A percentile compares a stretch with the other conserved stretches of the same genome.
phyloP scores from a whole-genome alignment of 768 basidiomycete genomes.

The Mycena crocata region DNA sequence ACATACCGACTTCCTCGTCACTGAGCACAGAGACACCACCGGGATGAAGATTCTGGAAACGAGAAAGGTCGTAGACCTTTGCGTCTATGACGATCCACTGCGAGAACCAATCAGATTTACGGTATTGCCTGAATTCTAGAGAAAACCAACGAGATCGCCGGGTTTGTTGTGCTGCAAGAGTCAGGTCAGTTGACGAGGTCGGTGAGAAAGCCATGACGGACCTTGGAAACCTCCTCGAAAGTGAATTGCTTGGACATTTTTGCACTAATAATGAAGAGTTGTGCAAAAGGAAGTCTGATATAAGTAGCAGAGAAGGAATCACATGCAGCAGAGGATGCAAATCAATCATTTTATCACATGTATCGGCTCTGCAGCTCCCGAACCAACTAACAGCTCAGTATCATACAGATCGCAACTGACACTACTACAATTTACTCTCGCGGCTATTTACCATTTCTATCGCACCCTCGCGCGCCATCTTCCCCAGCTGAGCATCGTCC shows the following conservation, averaged over 20 bases:
- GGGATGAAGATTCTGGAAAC: constrained; percentile 85
- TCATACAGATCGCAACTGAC: neutral
- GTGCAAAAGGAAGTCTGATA: neutral
- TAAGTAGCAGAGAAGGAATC: too few relatives aligned
- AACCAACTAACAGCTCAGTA: neutral
- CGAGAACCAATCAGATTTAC: neutral
- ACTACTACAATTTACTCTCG: constrained; percentile 23
- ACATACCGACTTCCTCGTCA: constrained; percentile 79
- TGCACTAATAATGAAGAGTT: constrained; percentile 1
- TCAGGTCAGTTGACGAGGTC: constrained; percentile 9
- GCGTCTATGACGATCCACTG: constrained; percentile 89
- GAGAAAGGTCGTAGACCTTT: constrained; percentile 84
- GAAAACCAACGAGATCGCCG: constrained; percentile 70
- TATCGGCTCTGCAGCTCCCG: too few relatives aligned
- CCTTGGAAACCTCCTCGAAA: constrained; percentile 80
- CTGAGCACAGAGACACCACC: constrained; percentile 82
- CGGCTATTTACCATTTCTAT: constrained; percentile 45
- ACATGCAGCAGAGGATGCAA: neutral
- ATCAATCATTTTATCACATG: too few relatives aligned
- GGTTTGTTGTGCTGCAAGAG: constrained; percentile 77
- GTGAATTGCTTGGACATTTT: constrained; percentile 59
- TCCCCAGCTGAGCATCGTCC: constrained; percentile 49
- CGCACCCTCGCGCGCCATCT: constrained; percentile 60
- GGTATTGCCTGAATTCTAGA: neutral
- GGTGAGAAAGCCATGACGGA: constrained; percentile 41